Evolutionary conservation across 139 green algal genomes (phyloP), one percentile per base, ranked within the genome.

Genomic region (Nannochloris sp.): DNA sequence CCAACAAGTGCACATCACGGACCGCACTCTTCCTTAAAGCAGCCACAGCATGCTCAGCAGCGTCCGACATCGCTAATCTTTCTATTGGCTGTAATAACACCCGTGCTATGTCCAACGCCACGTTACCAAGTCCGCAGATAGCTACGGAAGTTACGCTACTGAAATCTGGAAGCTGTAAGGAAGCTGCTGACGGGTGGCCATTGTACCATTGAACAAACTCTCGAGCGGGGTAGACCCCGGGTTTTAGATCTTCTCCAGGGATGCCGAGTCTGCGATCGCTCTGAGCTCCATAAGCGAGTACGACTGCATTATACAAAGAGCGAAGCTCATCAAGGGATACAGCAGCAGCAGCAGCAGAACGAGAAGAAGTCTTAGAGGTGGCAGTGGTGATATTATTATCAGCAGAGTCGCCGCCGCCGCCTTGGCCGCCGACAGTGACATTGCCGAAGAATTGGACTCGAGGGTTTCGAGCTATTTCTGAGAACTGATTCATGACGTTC

Each of bases 181-280:
- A 30, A 69, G 73, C n/a, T 91, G 81, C 56, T 13, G 10, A 37
- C 3, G 93, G 91, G 72, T 99, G 91, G 4, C 88, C 93, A 69
- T 98, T 99, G 86, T 96, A 98, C 94, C 94, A 99, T 83, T 86
- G 93, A 32, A 97, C 93, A 79, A 98, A 97, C 61, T 97, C 87
- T 14, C 94, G 79, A 1, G 94, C 93, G 0, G 81, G 83, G 12
- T 89, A 62, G 13, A 97, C 79, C 4, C 82, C 83, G n/a, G n/a
- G n/a, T 3, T 61, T 30, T 19, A 85, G 60, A 24, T 85, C 60
- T 82, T 96, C 88, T 0, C 90, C 89, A 12, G 83, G 80, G 4
- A 97, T 72, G 14, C 77, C 73, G 29, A 99, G 80, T 19, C 64
- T 67, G 9, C 78, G 67, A 74, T 97, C 89, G 58, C 77, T 83